Percentiles rank a stretch among this genome's conserved stretches.
These are phyloP conservation scores for Chaetomium sp. DNA, from an alignment of 2,329 filamentous ascomycete genomes.

Conservation along the genomic window DNA sequence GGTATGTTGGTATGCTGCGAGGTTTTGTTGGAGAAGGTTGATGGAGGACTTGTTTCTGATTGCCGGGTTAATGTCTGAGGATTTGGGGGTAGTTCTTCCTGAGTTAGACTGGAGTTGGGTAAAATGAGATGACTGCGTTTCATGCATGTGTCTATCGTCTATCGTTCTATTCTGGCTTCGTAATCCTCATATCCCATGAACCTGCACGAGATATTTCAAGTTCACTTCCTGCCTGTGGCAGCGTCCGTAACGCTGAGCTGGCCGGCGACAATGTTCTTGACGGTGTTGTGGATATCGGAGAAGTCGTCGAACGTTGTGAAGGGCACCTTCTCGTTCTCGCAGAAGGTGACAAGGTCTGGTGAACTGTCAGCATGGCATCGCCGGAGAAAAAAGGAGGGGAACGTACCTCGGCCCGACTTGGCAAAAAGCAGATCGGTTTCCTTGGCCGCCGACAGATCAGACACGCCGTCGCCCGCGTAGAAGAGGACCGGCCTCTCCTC, in stretches of 20 bases:
- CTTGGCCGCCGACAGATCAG: constrained; percentile 85
- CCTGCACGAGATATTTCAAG: constrained; percentile 1
- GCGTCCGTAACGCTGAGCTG: constrained; percentile 34
- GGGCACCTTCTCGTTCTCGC: constrained; percentile 78
- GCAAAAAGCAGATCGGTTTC: constrained; percentile 94
- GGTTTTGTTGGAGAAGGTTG: background rate
- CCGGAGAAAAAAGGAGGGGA: background rate
- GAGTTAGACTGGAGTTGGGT: background rate
- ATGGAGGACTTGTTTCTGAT: constrained; percentile 17
- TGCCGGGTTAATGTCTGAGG: constrained; percentile 14
- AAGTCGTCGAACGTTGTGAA: constrained; percentile 89
- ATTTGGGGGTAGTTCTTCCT: background rate
- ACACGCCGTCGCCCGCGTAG: constrained; percentile 94
- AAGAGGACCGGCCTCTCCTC: constrained; percentile 77
- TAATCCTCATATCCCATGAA: background rate
- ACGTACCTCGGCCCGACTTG: constrained; percentile 80
- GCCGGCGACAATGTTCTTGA: constrained; percentile 35
- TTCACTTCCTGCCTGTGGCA: constrained; percentile 33
- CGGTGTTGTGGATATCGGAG: constrained; percentile 50
- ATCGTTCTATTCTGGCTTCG: constrained; percentile 14
- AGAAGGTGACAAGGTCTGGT: constrained; percentile 82
- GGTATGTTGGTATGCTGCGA: constrained; percentile 65
- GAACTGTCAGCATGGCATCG: constrained; percentile 25
- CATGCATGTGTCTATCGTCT: constrained; percentile 19
- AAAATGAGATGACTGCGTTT: background rate